These are phyloP conservation scores for Phytophthora meadii DNA, from an alignment of 352 stramenopile species.

Conservation along the genomic window DNA sequence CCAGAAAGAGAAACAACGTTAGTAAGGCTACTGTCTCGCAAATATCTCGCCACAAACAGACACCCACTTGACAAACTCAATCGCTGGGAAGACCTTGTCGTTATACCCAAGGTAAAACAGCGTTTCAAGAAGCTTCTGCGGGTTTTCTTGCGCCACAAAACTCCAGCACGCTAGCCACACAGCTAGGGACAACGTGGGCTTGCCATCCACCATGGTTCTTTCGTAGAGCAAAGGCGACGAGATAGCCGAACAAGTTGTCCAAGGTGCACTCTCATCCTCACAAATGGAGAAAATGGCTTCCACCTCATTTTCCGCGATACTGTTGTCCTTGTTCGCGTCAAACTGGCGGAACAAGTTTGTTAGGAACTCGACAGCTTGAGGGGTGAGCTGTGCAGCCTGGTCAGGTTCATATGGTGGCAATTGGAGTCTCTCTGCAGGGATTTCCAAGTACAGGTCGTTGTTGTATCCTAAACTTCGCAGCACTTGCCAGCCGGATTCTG, in stretches of 20 bases:
- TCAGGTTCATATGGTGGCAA: constrained; percentile 68
- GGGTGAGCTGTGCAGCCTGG: constrained; percentile 79
- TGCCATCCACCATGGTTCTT: constrained; percentile 58
- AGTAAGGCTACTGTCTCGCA: background rate
- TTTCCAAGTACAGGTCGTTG: constrained; percentile 81
- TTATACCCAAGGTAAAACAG: constrained; percentile 88
- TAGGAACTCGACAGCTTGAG: constrained; percentile 73
- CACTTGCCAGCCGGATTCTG: constrained; percentile 91
- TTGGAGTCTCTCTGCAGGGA: constrained; percentile 68
- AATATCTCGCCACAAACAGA: background rate
- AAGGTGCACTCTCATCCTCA: constrained; percentile 70
- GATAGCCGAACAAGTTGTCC: constrained; percentile 69
- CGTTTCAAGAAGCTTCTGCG: constrained; percentile 74
- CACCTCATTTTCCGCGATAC: constrained; percentile 71
- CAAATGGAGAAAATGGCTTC: constrained; percentile 88
- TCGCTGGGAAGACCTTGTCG: constrained; percentile 65
- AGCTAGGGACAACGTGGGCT: constrained; percentile 55
- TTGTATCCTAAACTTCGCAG: constrained; percentile 84
- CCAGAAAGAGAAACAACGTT: constrained; percentile 6
- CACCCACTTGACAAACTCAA: constrained; percentile 74
- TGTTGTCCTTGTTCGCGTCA: constrained; percentile 83
- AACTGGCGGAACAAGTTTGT: constrained; percentile 84
- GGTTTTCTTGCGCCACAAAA: constrained; percentile 80
- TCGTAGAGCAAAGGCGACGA: constrained; percentile 66
- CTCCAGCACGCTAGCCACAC: constrained; percentile 79